Base-by-base conservation (phyloP, 345 rosid species). In the Pelargonium nanum region DNA sequence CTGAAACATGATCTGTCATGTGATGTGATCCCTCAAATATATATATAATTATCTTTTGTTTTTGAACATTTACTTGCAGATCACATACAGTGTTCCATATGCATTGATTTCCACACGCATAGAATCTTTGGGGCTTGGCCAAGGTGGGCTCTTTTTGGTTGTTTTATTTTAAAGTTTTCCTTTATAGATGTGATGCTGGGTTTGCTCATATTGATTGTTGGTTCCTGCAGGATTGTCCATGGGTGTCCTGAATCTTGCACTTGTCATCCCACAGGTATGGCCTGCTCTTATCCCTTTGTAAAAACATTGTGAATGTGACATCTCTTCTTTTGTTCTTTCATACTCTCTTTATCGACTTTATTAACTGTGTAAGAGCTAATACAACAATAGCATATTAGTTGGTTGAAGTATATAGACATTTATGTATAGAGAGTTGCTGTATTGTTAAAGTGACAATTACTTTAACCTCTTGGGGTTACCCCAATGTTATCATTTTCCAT, bases 231-330 rank as follows among this genome's bases (percentile, higher is more conserved):
- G 99, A 63, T 79, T 89, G 70, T 92, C 96, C 22, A 79, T 93
- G 92, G 99, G 99, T 54, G 97, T 93, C 60, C 72, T 89, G 63
- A 93, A 93, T 76, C 80, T 89, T 75, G 99, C 97, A 51, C 79
- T 89, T 60, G 97, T 93, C 69, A 78, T 89, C 61, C 99, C 99
- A 58, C 99, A 93, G 95, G 99, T 93, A 65, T 28, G 48, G 48
- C 17, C 15, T 40, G 48, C 48, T 40, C 48, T 40, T 7, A 40
- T 7, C 16, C 48, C 15, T 2, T 2, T 40, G n/a, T n/a, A n/a
- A n/a, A n/a, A n/a, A n/a, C n/a, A n/a, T n/a, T n/a, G n/a, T n/a
- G n/a, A n/a, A n/a, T n/a, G n/a, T n/a, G n/a, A n/a, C 32, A 40
- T 40, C 48, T 17, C 48, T 12, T 40, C n/a, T n/a, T n/a, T 40